A percentile compares a stretch with the other conserved stretches of the same genome.
Evolutionary conservation across 2,329 filamentous ascomycete species (phyloP).

Genomic region (Botrytis fragariae): DNA sequence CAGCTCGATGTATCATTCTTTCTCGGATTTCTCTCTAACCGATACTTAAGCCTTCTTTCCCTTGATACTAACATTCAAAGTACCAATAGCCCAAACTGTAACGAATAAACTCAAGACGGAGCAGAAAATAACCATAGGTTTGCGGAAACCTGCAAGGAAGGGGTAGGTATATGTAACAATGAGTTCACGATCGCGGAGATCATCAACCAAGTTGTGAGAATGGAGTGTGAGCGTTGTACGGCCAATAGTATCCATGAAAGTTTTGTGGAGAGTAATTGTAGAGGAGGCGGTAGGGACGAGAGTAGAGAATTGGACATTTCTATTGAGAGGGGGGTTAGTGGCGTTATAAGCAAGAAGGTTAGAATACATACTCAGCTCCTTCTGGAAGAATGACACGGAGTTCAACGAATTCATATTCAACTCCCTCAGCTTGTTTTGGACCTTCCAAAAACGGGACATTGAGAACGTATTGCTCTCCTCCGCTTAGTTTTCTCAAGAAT

Average conservation of each 20-base stretch:
- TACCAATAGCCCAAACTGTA: constrained; percentile 68
- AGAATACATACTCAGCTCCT: constrained; percentile 70
- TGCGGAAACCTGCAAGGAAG: constrained; percentile 70
- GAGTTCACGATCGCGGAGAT: constrained; percentile 78
- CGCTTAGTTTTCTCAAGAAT: constrained; percentile 64
- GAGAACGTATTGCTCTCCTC: constrained; percentile 72
- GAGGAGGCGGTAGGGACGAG: constrained; percentile 67
- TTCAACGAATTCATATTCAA: constrained; percentile 79
- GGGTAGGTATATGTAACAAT: constrained; percentile 88
- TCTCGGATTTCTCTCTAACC: not conserved
- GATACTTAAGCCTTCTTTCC: constrained; percentile 25
- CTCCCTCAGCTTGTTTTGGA: constrained; percentile 78
- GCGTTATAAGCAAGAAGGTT: constrained; percentile 48
- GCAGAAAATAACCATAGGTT: constrained; percentile 78
- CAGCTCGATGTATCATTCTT: not conserved
- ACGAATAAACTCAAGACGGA: constrained; percentile 73
- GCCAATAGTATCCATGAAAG: constrained; percentile 90
- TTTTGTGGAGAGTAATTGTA: constrained; percentile 66
- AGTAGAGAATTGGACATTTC: constrained; percentile 76
- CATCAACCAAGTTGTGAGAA: constrained; percentile 85
- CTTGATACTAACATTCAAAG: constrained; percentile 36
- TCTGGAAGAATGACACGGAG: constrained; percentile 86
- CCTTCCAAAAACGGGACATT: constrained; percentile 93
- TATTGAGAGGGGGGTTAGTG: constrained; percentile 41
- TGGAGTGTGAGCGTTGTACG: constrained; percentile 79